A percentile compares a stretch with the other conserved stretches of the same genome.
These are phyloP conservation scores for Phialophora chinensis DNA, from an alignment of 2,329 filamentous ascomycete species.

Conservation along the genomic window DNA sequence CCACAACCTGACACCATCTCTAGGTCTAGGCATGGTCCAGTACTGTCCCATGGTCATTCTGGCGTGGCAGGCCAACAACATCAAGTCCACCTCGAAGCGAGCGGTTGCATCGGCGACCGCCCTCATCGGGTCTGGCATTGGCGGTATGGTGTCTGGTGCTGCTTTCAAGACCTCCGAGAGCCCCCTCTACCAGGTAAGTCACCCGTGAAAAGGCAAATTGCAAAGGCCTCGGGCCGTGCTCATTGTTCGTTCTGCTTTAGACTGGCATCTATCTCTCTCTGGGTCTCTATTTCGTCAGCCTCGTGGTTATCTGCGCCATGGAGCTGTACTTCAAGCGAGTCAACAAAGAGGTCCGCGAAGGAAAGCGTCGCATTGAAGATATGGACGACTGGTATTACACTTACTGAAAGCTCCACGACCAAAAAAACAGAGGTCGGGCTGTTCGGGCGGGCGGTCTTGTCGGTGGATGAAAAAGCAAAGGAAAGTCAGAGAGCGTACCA, in stretches of 20 bases:
- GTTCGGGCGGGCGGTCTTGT: too few relatives aligned
- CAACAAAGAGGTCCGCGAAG: slow-evolving; percentile 11
- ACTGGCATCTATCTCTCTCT: slow-evolving; percentile 17
- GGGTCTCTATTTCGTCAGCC: slow-evolving; percentile 12
- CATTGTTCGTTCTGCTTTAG: neutral
- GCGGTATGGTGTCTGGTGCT: slow-evolving; percentile 38
- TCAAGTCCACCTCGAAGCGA: slow-evolving; percentile 43
- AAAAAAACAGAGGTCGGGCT: too few relatives aligned
- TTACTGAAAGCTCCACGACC: neutral
- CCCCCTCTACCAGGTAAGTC: slow-evolving; percentile 35
- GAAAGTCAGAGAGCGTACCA: too few relatives aligned
- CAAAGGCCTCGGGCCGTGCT: neutral
- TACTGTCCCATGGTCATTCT: slow-evolving; percentile 43
- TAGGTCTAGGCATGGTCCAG: slow-evolving; percentile 42
- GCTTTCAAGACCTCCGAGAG: slow-evolving; percentile 38
- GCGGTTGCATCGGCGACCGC: slow-evolving; percentile 42
- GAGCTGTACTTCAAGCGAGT: slow-evolving; percentile 12
- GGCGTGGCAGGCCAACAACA: slow-evolving; percentile 45
- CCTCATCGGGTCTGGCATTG: slow-evolving; percentile 42
- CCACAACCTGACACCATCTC: slow-evolving; percentile 6
- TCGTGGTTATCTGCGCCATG: slow-evolving; percentile 14
- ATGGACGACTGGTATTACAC: slow-evolving; percentile 18
- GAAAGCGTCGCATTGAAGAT: slow-evolving; percentile 14
- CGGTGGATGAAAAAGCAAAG: too few relatives aligned
- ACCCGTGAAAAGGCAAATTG: neutral